Evolutionary conservation across 805 yeast genomes (phyloP).

Genomic region (Nakazawaea ishiwadae): DNA sequence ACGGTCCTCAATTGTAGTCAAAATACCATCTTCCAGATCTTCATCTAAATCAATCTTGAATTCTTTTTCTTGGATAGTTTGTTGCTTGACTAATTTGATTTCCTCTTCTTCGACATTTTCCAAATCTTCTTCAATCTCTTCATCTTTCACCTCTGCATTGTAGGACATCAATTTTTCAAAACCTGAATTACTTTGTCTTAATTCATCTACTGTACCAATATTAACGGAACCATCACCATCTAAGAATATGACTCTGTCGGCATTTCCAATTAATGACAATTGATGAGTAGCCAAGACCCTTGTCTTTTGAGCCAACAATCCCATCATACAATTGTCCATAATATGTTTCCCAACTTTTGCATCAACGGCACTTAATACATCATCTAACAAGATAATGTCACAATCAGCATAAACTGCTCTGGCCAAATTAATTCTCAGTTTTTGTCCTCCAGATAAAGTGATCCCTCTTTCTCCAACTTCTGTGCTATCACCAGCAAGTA

Average conservation of each 20-base stretch:
- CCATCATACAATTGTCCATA: slow-evolving; percentile 56
- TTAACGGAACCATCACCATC: slow-evolving; percentile 59
- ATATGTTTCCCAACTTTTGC: slow-evolving; percentile 61
- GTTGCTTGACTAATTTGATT: slow-evolving; percentile 19
- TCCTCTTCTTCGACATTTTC: slow-evolving; percentile 21
- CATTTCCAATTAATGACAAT: slow-evolving; percentile 60
- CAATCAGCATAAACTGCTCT: slow-evolving; percentile 63
- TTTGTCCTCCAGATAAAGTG: slow-evolving; percentile 59
- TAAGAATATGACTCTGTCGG: slow-evolving; percentile 66
- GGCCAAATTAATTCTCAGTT: slow-evolving; percentile 60
- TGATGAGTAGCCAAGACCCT: slow-evolving; percentile 83
- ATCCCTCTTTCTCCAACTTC: slow-evolving; percentile 59
- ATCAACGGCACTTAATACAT: slow-evolving; percentile 67
- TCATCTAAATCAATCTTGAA: slow-evolving; percentile 16
- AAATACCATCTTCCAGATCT: slow-evolving; percentile 26
- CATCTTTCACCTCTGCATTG: slow-evolving; percentile 25
- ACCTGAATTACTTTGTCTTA: slow-evolving; percentile 32
- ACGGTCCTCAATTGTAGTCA: slow-evolving; percentile 47
- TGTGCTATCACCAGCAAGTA: slow-evolving; percentile 51
- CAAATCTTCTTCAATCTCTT: slow-evolving; percentile 23
- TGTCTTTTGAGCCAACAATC: slow-evolving; percentile 53
- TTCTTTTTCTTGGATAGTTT: slow-evolving; percentile 15
- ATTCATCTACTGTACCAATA: slow-evolving; percentile 55
- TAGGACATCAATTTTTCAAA: slow-evolving; percentile 37
- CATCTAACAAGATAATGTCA: slow-evolving; percentile 59